Evolutionary conservation across 805 yeast genomes (phyloP), one percentile per base, ranked within the genome.

Genomic region (Candida yuanshanica): DNA sequence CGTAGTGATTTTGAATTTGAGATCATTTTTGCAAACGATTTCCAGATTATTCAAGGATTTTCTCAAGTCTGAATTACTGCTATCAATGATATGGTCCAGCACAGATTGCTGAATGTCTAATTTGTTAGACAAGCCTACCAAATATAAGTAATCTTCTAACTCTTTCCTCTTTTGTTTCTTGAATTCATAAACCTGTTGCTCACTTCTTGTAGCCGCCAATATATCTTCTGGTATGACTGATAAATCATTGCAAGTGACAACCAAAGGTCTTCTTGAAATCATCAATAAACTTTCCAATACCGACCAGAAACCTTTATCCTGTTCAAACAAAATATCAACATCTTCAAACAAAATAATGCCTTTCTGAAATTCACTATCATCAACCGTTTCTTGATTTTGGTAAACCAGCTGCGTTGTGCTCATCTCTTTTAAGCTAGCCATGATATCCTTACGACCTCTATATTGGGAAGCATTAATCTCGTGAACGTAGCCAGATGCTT

Each of bases 381-480:
- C 36, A 17, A 32, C 32, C 7, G 33, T 39, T 5, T 40, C 51
- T 26, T 60, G 60, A 17, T 45, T 48, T 37, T 66, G 66, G 48
- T 82, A 86, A 2, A 91, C 90, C 36, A 83, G 65, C 45, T 87
- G 88, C 0, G 95, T 83, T 4, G 96, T 90, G 42, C 91, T 79
- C 39, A 89, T 74, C 53, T 95, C 97, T 37, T 74, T 79, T 29
- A 91, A 66, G 22, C 68, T 75, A 20, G 77, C 74, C 38, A 70
- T 64, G 12, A 91, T 71, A 46, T 85, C 91, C 56, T 78, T 83
- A 36, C 82, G 76, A 1, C 88, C 75, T 55, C 98, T 68, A 24
- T 76, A 66, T 50, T 77, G 81, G n/a, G 88, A 76, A 0, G 89
- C 68, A 58, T 86, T 87, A 22, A 90, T 69, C 57, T 91, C 98